phyloP scores from a whole-genome alignment of 2,329 filamentous ascomycete genomes.

The Trichoderma citrinoviride region DNA sequence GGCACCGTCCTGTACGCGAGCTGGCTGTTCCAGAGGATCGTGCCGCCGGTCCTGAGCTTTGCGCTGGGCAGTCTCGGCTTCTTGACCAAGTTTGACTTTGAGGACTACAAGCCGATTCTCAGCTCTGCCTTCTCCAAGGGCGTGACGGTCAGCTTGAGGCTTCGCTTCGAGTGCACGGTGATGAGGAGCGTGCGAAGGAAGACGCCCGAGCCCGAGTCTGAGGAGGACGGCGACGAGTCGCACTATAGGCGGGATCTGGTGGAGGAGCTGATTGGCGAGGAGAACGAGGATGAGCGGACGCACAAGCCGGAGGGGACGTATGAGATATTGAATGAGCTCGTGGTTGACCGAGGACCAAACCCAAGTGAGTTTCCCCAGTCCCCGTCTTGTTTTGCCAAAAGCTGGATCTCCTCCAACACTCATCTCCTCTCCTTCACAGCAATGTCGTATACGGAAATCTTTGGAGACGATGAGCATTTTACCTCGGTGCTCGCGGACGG shows the following conservation, averaged over 20 bases:
- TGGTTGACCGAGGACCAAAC: constrained; percentile 90
- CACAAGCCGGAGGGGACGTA: constrained; percentile 81
- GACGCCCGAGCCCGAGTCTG: constrained; percentile 25
- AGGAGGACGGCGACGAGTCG: constrained; percentile 40
- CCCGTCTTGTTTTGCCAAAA: neutral
- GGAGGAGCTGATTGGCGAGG: constrained; percentile 85
- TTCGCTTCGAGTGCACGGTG: constrained; percentile 89
- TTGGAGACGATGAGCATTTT: constrained; percentile 93
- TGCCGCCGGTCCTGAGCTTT: constrained; percentile 91
- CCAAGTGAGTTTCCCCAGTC: constrained; percentile 60
- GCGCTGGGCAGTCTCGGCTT: constrained; percentile 90
- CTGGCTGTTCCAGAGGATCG: constrained; percentile 94
- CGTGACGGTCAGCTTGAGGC: constrained; percentile 79
- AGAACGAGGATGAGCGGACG: constrained; percentile 78
- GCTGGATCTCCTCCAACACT: neutral
- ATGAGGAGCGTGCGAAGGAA: constrained; percentile 70
- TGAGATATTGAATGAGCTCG: constrained; percentile 95
- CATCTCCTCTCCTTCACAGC: constrained; percentile 45
- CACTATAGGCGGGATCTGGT: constrained; percentile 64
- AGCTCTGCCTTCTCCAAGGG: constrained; percentile 73
- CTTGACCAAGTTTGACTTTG: constrained; percentile 93
- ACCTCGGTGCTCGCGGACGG: constrained; percentile 92
- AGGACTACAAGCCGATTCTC: constrained; percentile 66
- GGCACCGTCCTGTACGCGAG: constrained; percentile 96
- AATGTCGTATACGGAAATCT: constrained; percentile 89